phyloP scores from a whole-genome alignment of 768 basidiomycete genomes.

The Boletus vinaceobasis region DNA sequence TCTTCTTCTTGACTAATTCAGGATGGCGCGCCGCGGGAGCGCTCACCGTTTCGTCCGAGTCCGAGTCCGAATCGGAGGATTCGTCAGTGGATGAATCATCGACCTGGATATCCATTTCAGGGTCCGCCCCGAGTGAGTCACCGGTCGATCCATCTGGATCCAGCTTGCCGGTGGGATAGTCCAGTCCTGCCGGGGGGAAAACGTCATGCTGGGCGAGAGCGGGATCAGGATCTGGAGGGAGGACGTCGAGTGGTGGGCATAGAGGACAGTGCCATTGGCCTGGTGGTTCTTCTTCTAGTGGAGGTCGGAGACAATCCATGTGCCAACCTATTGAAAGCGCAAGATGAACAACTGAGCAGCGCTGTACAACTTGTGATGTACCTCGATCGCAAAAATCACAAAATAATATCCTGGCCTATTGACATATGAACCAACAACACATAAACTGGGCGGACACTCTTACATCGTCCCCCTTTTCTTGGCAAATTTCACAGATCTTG shows the following conservation, averaged over 20 bases:
- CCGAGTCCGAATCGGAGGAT: conserved; percentile 31
- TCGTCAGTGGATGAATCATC: conserved; percentile 35
- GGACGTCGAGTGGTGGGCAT: conserved; percentile 42
- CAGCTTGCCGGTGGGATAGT: conserved; percentile 14
- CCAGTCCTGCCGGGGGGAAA: conserved; percentile 36
- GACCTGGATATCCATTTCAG: conserved; percentile 33
- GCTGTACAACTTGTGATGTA: conserved; percentile 24
- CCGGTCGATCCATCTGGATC: conserved; percentile 32
- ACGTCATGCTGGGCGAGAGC: conserved; percentile 34
- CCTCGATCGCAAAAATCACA: conserved; percentile 96
- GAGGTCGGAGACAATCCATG: conserved; percentile 73
- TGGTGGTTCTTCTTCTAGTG: conserved; percentile 64
- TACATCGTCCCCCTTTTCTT: conserved; percentile 85
- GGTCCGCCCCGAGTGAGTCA: conserved; percentile 20
- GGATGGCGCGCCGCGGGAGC: conserved; percentile 11
- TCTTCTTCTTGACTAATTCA: conserved; percentile 27
- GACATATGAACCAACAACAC: conserved; percentile 17
- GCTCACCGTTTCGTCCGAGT: conserved; percentile 24
- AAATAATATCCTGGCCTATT: conserved; percentile 75
- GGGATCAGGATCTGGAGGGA: conserved; percentile 5
- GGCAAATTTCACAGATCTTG: conserved; percentile 88
- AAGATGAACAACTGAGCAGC: conserved; percentile 2
- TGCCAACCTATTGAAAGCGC: conserved; percentile 63
- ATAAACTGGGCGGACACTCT: conserved; percentile 32
- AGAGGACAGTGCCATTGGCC: conserved; percentile 76